Base-by-base conservation (phyloP, 495 filamentous ascomycete genomes). In the Podospora australis region DNA sequence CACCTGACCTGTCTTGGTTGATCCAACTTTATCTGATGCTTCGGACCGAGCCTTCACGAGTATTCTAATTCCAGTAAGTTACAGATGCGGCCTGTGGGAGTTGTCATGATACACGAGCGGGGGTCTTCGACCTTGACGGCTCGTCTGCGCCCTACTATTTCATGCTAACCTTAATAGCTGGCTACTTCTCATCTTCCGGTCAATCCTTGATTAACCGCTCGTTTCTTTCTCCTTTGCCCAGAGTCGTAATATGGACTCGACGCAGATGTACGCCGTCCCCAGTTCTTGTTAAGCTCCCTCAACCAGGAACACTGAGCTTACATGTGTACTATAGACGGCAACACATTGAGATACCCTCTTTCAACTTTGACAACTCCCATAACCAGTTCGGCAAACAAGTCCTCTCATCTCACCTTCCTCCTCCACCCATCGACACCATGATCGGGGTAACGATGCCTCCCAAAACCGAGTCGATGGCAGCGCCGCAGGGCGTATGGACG, bases 401-500 rank as follows among this genome's bases (percentile, higher is more conserved):
- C 23, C 60, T 63, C 29, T 59, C 64, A 30, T 57, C 66, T 24
- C 63, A 55, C 16, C 62, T 68, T n/a, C 49, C 56, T 19, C 62
- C 69, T n/a, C 49, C 56, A 30, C 58, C 64, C 21, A 56, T 64
- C 40, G 54, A 56, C 51, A 63, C 62, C 39, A 75, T 73, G 70
- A 68, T 64, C 54, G 68, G 60, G 41, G 64, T 56, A 45, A 62
- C 68, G 17, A 58, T 69, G 49, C 53, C 65, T 34, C 38, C 48
- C 13, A 67, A 66, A 60, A 57, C 54, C 23, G 71, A 73, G 48
- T 55, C 57, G 38, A 57, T 70, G 47, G 45, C 58, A 41, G 60
- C 65, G 30, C 62, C 69, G 10, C 57, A 68, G 17, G 68, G 63
- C 19, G 55, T 69, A 22, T 75, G 71, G 71, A 66, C 68, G n/a